These are phyloP conservation scores for Bretziella fagacearum DNA, from an alignment of 2,329 filamentous ascomycete species.

Conservation along the genomic window DNA sequence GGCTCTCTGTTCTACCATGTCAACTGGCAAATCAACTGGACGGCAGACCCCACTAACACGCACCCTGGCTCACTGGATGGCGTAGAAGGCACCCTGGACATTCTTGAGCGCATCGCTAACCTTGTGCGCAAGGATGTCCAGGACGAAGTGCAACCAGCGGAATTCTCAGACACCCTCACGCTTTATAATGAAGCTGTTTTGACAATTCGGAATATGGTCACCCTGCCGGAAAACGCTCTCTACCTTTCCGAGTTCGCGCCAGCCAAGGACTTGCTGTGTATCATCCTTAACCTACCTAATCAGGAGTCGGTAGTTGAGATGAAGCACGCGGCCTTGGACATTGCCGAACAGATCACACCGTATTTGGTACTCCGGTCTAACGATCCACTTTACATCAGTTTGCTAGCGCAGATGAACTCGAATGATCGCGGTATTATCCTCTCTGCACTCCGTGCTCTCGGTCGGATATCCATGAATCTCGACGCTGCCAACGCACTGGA, in stretches of 20 bases:
- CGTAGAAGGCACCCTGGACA: constrained; percentile 33
- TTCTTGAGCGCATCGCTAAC: constrained; percentile 49
- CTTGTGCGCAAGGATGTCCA: constrained; percentile 43
- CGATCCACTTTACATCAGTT: constrained; percentile 62
- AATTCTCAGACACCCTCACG: constrained; percentile 53
- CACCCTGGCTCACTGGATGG: constrained; percentile 30
- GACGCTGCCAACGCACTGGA: constrained; percentile 62
- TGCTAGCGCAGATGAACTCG: constrained; percentile 47
- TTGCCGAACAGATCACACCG: constrained; percentile 76
- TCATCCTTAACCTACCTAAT: constrained; percentile 60
- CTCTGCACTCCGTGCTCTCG: constrained; percentile 63
- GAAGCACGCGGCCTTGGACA: constrained; percentile 81
- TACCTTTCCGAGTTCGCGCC: constrained; percentile 62
- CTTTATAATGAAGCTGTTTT: constrained; percentile 73
- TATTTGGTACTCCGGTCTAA: constrained; percentile 55
- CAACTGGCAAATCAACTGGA: constrained; percentile 63
- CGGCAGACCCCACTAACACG: constrained; percentile 29
- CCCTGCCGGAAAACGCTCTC: constrained; percentile 70
- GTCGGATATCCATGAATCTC: constrained; percentile 74
- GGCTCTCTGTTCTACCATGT: constrained; percentile 67
- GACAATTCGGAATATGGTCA: constrained; percentile 91
- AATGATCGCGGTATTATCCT: constrained; percentile 70
- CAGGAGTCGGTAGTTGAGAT: constrained; percentile 61
- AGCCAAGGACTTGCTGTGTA: constrained; percentile 66
- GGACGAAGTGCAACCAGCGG: constrained; percentile 54